Percentiles rank a stretch among this genome's conserved stretches.
These are phyloP conservation scores for Hygrophila difformis DNA, from an alignment of 257 asterid genomes.

Conservation along the genomic window DNA sequence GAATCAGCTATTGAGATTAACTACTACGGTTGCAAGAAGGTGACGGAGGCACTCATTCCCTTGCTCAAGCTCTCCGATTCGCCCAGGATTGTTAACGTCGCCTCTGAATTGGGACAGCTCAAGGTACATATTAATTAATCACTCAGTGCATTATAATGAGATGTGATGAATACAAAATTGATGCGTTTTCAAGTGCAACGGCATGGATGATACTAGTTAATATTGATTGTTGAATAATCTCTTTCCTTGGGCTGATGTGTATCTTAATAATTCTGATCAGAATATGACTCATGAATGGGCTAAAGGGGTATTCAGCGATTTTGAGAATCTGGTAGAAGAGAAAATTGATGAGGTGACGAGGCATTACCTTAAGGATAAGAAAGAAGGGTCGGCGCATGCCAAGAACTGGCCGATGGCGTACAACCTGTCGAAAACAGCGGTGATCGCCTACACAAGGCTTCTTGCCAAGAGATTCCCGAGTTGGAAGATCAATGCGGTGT, in stretches of 20 bases:
- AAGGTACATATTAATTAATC: constrained; percentile 5
- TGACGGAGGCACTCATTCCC: constrained; percentile 27
- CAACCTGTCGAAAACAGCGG: constrained; percentile 43
- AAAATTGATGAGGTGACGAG: constrained; percentile 34
- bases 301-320: constrained; percentile 28
- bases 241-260: background rate
- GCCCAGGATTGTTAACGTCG: constrained; percentile 42
- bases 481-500: constrained; percentile 31
- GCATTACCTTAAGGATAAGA: constrained; percentile 34
- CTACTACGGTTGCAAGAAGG: constrained; percentile 31
- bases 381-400: constrained; percentile 25
- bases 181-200: too few species aligned
- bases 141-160: too few species aligned
- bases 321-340: constrained; percentile 35
- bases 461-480: constrained; percentile 24
- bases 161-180: too few species aligned
- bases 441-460: constrained; percentile 50
- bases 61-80: constrained; percentile 33
- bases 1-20: constrained; percentile 23
- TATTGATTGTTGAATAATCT: too few species aligned
- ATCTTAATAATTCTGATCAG: constrained; percentile 16
- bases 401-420: constrained; percentile 60
- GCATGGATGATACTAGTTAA: too few species aligned
- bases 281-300: constrained; percentile 36
- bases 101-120: constrained; percentile 24